Evolutionary conservation across 768 basidiomycete genomes (phyloP), one percentile per base, ranked within the genome.

Genomic region (Agaricus bisporus): DNA sequence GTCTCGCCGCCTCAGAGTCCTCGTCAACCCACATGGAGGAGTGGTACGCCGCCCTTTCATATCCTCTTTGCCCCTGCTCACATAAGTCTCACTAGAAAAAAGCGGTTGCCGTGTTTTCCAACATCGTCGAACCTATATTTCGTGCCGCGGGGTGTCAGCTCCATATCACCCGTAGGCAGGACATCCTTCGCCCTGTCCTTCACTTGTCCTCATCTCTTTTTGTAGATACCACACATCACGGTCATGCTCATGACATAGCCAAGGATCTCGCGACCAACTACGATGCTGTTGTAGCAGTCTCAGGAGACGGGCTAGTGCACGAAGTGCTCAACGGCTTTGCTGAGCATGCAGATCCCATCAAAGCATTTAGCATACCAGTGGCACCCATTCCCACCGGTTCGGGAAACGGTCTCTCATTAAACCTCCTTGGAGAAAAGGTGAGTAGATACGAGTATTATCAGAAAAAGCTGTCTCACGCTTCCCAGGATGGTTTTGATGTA

Each of bases 261-360:
- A 80, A 80, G 56, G 67, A 70, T 3, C 66, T 91, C 32, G 56
- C 73, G 0, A 73, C 88, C 4, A 72, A 76, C 14, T 88, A 78
- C 57, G 91, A 93, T 58, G 88, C 83, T 0, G 64, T 95, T 39
- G 76, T 89, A 36, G 68, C 82, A 28, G 76, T 94, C 20, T 92
- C 90, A 0, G 92, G 92, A 0, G 92, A 95, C 60, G 92, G 92
- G 7, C 73, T 91, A 35, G 63, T 91, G 14, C 87, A 93, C 61
- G 92, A 95, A 68, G 75, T 91, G 20, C 60, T 92, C 64, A 95
- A 95, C 62, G 92, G 91, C 2, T 81, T 93, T 52, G 82, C 86
- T 2, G 71, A 82, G 49, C 85, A 88, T 54, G 66, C 71, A 26
- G 71, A 83, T 36, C 80, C 85, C 1, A 64, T 70, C 35, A 73